These are phyloP conservation scores for Aspergillus pseudoterreus DNA, from an alignment of 2,329 filamentous ascomycete species.

Conservation along the genomic window DNA sequence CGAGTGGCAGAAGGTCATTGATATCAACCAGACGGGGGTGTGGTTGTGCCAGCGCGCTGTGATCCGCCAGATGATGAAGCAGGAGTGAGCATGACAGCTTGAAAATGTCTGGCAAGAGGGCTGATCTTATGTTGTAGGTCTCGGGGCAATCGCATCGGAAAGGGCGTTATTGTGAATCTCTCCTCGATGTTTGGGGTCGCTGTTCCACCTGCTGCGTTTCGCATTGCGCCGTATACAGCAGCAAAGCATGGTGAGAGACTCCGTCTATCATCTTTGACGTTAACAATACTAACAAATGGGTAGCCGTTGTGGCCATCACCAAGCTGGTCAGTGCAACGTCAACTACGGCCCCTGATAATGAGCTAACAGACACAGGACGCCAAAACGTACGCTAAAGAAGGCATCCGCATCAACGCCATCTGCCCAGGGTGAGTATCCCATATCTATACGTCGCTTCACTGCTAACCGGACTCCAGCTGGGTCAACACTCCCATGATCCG, in stretches of 20 bases:
- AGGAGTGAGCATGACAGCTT: constrained; percentile 18
- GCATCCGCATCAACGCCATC: constrained; percentile 58
- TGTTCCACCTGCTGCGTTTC: constrained; percentile 12
- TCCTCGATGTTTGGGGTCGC: constrained; percentile 21
- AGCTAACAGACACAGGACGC: constrained; percentile 29
- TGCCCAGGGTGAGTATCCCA: constrained; percentile 46
- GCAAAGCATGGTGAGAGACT: constrained; percentile 22
- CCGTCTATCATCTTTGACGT: neutral
- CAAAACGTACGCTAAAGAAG: constrained; percentile 47
- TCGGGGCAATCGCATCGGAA: constrained; percentile 14
- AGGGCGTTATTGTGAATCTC: constrained; percentile 24
- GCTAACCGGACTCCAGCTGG: constrained; percentile 11
- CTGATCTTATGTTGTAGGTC: constrained; percentile 5
- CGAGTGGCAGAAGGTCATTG: constrained; percentile 50
- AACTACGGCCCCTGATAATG: neutral
- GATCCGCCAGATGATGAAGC: constrained; percentile 24
- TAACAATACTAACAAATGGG: neutral
- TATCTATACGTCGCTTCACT: neutral
- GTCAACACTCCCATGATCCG: constrained; percentile 23
- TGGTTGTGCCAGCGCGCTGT: constrained; percentile 57
- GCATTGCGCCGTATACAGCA: constrained; percentile 18
- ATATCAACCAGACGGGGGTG: constrained; percentile 55
- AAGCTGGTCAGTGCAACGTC: constrained; percentile 13
- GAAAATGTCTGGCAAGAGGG: neutral
- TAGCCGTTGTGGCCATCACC: constrained; percentile 23